Evolutionary conservation across 805 yeast species (phyloP), one percentile per base, ranked within the genome.

Genomic region (Candida taoyuanica): DNA sequence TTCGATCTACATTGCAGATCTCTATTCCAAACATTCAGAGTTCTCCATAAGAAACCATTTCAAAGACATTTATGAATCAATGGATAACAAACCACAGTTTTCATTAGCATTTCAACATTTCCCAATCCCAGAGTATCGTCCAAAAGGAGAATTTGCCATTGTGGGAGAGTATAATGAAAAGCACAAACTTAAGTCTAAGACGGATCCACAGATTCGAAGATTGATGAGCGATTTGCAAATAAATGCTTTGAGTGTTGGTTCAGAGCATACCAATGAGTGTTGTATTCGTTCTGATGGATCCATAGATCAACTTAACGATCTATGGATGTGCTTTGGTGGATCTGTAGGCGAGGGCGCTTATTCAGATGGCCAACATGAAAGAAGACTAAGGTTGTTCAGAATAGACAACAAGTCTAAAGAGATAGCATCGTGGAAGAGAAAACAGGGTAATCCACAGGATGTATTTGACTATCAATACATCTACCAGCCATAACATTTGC

Each of bases 291-390:
- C 58, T 1, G 53, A 53, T 23, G 49, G 34, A 7, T 16, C 31
- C 3, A 19, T 33, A 3, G 38, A 29, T 11, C 33, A 34, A 1
- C 17, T 44, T 5, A 50, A 52, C 39, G 70, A 58, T 45, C 60
- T 63, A 37, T 76, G 84, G 83, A 58, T 81, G 44, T 81, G 87
- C 52, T 81, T 76, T 52, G 83, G 84, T 1, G 85, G 85, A 17
- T 75, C 73, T 1, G 65, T 70, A 11, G 85, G 85, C 13, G 81
- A 77, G 53, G 85, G 81, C 15, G 81, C 80, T 2, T 75, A 77
- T 48, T 82, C 74, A 3, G 77, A 78, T 2, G 20, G 71, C 63
- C 24, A 71, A 64, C 33, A 55, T 64, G 31, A 52, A 17, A 66
- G 85, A 53, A 66, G 80, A 39, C 53, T 78, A 19, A 55, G 88